Conservation (phyloP, 1,284 basidiomycete species). For the Lentinula novae-zelandiae region DNA sequence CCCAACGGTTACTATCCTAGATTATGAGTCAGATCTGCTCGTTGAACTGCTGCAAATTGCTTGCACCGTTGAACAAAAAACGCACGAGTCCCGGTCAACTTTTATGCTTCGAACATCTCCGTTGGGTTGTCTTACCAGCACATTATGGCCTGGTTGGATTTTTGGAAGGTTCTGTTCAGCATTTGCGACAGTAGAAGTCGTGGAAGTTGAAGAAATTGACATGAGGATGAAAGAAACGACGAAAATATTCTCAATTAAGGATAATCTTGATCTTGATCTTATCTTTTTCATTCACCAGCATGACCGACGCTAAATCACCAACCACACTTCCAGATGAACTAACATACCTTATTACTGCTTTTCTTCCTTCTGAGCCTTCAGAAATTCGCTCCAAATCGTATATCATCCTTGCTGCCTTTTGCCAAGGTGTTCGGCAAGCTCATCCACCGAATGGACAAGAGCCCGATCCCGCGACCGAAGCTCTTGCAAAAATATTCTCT, state of each 20-base stretch:
- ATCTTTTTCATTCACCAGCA: not conserved
- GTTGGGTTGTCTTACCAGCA: slow-evolving; percentile 66
- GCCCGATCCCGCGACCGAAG: slow-evolving; percentile 43
- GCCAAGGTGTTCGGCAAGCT: slow-evolving; percentile 48
- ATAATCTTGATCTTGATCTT: not conserved
- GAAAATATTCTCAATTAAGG: not conserved
- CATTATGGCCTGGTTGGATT: slow-evolving; percentile 59
- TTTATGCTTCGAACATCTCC: slow-evolving; percentile 67
- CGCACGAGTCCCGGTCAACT: slow-evolving; percentile 64
- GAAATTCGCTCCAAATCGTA: slow-evolving; percentile 60
- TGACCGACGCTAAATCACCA: slow-evolving; percentile 21
- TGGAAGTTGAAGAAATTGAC: slow-evolving; percentile 1
- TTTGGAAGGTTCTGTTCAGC: slow-evolving; percentile 17
- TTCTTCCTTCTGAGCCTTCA: slow-evolving; percentile 44
- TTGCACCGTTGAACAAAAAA: slow-evolving; percentile 17
- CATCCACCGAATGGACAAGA: slow-evolving; percentile 29
- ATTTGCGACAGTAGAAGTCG: not conserved
- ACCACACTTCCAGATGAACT: slow-evolving; percentile 48
- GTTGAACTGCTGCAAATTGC: slow-evolving; percentile 10
- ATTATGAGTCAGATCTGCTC: slow-evolving; percentile 14
- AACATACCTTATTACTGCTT: slow-evolving; percentile 48
- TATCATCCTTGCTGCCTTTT: slow-evolving; percentile 60
- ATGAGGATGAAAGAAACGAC: not conserved
- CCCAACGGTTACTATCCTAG: slow-evolving; percentile 63
- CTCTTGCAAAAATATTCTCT: slow-evolving; percentile 45